Evolutionary conservation across 2,329 filamentous ascomycete species (phyloP).

Genomic region (Nemania sp.): DNA sequence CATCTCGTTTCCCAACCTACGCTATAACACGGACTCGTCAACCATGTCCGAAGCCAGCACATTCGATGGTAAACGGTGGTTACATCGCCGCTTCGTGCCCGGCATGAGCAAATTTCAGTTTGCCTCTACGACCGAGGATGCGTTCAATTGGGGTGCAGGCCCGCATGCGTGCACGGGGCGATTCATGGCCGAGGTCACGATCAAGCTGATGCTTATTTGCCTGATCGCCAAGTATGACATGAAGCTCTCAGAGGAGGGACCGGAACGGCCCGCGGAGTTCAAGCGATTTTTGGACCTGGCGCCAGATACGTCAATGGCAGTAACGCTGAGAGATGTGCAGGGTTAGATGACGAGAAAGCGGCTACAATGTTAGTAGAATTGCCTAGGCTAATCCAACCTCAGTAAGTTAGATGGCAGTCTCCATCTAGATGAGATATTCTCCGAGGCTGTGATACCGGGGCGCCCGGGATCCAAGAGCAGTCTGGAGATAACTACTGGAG

Average conservation of each 20-base stretch:
- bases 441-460: too few species aligned
- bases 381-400: too few species aligned
- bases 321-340: conserved; percentile 25
- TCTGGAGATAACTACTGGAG: too few species aligned
- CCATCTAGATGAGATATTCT: too few species aligned
- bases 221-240: conserved; percentile 33
- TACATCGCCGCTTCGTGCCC: conserved; percentile 16
- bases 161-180: conserved; percentile 33
- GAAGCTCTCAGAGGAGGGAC: conserved; percentile 23
- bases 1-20: conserved; percentile 29
- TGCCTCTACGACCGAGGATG: conserved; percentile 31
- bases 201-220: conserved; percentile 33
- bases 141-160: conserved; percentile 30
- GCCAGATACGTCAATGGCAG: conserved; percentile 25
- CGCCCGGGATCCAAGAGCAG: too few species aligned
- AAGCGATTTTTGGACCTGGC: conserved; percentile 22
- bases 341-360: conserved; percentile 7
- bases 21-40: conserved; percentile 22
- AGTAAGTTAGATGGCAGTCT: too few species aligned
- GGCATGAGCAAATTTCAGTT: conserved; percentile 34
- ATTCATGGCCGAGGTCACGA: conserved; percentile 29
- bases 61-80: conserved; percentile 31
- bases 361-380: too few species aligned
- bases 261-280: conserved; percentile 24
- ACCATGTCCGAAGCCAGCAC: conserved; percentile 16